Evolutionary conservation across 352 stramenopile genomes (phyloP).

Genomic region (Detonula confervacea): DNA sequence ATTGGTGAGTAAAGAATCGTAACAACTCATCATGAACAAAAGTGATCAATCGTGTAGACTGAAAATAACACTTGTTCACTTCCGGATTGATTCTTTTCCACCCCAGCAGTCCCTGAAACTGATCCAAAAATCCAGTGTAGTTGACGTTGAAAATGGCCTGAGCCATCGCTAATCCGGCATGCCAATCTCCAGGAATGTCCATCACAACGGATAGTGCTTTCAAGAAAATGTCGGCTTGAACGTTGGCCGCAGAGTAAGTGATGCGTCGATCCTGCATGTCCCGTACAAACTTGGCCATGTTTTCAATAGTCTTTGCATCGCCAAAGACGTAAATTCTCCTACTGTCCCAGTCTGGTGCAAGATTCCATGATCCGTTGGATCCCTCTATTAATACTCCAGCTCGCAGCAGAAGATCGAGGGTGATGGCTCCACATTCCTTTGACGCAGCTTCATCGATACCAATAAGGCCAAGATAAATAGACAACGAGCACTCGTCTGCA

Average conservation of each 20-base stretch:
- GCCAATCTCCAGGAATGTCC: constrained; percentile 13
- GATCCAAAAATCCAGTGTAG: background rate
- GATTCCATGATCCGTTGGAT: background rate
- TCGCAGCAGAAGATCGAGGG: background rate
- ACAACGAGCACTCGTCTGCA: background rate
- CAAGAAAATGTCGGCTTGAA: constrained; percentile 5
- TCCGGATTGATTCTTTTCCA: background rate
- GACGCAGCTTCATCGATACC: constrained; percentile 5
- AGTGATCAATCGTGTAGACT: background rate
- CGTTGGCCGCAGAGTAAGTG: background rate
- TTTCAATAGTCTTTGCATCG: constrained; percentile 14
- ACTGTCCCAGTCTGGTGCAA: background rate
- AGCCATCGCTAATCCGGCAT: background rate
- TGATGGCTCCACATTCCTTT: background rate
- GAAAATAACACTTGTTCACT: background rate
- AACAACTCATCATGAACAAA: constrained; percentile 9
- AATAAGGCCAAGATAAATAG: constrained; percentile 5
- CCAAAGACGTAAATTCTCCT: background rate
- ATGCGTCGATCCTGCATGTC: background rate
- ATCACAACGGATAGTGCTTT: background rate
- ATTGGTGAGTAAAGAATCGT: constrained; percentile 5
- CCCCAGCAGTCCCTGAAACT: background rate
- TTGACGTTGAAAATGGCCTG: constrained; percentile 1
- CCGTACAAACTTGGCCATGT: constrained; percentile 7
- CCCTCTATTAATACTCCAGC: background rate